Conservation (phyloP, 2,329 filamentous ascomycete species). For the Clathrospora elynae region DNA sequence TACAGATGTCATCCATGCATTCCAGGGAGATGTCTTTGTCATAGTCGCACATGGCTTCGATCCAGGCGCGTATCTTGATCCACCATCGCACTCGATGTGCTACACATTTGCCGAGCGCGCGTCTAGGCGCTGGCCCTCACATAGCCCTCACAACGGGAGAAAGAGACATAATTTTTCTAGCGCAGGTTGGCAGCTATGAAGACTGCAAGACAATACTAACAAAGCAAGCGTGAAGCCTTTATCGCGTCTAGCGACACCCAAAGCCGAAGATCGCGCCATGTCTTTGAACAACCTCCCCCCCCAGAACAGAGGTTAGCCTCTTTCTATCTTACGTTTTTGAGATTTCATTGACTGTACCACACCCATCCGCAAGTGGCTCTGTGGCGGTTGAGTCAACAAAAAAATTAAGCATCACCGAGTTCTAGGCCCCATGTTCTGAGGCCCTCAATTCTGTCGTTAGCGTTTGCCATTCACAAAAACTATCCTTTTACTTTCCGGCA, state of each 20-base stretch:
- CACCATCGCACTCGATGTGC: too few species aligned
- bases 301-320: too few species aligned
- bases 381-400: too few species aligned
- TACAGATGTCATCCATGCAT: too few species aligned
- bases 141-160: neutral
- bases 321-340: too few species aligned
- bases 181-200: neutral
- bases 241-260: neutral
- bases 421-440: too few species aligned
- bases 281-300: too few species aligned
- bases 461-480: neutral
- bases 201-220: neutral
- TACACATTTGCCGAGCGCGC: constrained; percentile 1
- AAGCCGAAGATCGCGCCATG: neutral
- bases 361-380: too few species aligned
- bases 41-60: neutral
- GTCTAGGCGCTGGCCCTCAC: neutral
- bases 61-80: neutral
- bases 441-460: neutral
- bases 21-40: too few species aligned
- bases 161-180: neutral
- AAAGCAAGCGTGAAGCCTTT: neutral
- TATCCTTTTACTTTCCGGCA: neutral
- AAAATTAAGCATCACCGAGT: too few species aligned
- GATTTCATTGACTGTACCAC: too few species aligned